Evolutionary conservation across 768 basidiomycete genomes (phyloP), one percentile per base, ranked within the genome.

Genomic region (Tulasnella sp.): DNA sequence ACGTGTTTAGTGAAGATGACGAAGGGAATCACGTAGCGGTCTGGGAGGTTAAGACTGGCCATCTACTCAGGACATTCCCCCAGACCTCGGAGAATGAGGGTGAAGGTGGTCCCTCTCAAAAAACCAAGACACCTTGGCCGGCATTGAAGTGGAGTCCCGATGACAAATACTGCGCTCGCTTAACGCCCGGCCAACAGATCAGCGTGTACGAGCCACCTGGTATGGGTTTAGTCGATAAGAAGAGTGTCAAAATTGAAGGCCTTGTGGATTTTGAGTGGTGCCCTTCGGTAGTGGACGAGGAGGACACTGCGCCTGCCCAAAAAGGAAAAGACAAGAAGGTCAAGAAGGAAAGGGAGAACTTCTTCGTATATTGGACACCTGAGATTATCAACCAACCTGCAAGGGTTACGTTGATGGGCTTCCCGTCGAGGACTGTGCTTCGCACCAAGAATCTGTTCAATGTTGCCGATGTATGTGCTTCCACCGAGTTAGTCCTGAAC

Each of bases 201-300:
- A 95, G 94, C 82, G 92, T 99, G 48, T 95, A 99, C 84, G 96
- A 98, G 84, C 90, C 96, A 77, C 98, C 98, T 11, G 88, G 90
- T 77, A 97, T 99, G 95, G 90, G 91, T 82, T 87, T 99, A 76
- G 90, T 98, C 78, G 96, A 93, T 81, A 98, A 97, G 86, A 99
- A 98, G 86, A 94, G 92, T 81, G 85, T 99, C 84, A 99, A 98
- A 86, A 93, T 99, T 70, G 96, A 99, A 81, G 97, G 97, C 29
- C 96, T 99, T 67, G 87, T 94, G 81, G 97, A 99, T 85, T 99
- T 99, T 84, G 98, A 98, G 85, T 99, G 98, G 98, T 95, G 94
- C 81, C 98, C 98, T 46, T 89, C 91, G 73, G 92, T 94, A 74
- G 96, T 98, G 81, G 92, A 90, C 84, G 97, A 98, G 81, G 89